phyloP scores from a whole-genome alignment of 441 rosid species.

The Euphorbia celastroides region DNA sequence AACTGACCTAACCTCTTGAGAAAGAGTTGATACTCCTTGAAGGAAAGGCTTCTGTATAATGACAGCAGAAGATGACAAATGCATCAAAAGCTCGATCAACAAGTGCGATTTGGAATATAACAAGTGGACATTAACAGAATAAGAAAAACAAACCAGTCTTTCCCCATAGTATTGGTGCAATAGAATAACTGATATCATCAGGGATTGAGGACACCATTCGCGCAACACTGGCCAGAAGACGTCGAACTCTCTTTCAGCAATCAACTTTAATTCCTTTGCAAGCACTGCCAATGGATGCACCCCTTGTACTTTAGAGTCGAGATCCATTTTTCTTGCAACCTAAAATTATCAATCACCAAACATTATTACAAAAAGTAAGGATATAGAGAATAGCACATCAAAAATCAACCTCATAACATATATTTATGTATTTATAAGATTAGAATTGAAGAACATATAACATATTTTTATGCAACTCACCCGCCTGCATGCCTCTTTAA shows the following conservation, averaged over 20 bases:
- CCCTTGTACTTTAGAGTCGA: conserved; percentile 54
- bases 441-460: not conserved
- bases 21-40: conserved; percentile 59
- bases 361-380: conserved; percentile 7
- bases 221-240: conserved; percentile 62
- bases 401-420: not conserved
- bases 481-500: conserved; percentile 67
- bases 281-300: conserved; percentile 77
- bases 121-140: conserved; percentile 5
- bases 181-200: conserved; percentile 51
- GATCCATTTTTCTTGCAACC: conserved; percentile 55
- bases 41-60: conserved; percentile 73
- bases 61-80: conserved; percentile 18
- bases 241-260: conserved; percentile 74
- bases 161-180: conserved; percentile 84
- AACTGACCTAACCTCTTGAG: conserved; percentile 76
- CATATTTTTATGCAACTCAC: conserved; percentile 37
- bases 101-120: conserved; percentile 14
- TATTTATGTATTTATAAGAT: not conserved
- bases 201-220: conserved; percentile 67
- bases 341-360: conserved; percentile 29
- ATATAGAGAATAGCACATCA: not conserved
- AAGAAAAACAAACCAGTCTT: conserved; percentile 70
- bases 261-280: conserved; percentile 68
- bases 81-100: conserved; percentile 10